These are phyloP conservation scores for Zygosaccharomyces lentus DNA, from an alignment of 805 yeast genomes.

Conservation along the genomic window DNA sequence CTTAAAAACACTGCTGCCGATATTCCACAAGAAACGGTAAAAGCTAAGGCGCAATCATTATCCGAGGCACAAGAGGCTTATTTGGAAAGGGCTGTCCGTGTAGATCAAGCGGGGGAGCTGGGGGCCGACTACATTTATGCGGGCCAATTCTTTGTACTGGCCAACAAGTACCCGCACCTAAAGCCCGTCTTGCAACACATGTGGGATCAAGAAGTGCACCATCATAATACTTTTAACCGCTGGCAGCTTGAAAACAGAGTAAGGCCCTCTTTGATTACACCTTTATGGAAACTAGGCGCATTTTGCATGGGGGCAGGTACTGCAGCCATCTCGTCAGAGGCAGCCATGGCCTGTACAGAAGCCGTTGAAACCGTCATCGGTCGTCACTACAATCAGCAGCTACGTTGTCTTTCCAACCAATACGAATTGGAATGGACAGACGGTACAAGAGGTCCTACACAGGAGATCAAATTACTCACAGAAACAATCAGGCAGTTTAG, in stretches of 20 bases:
- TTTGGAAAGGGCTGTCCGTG: conserved; percentile 72
- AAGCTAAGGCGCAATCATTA: conserved; percentile 27
- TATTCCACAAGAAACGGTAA: neutral
- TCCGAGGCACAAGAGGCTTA: conserved; percentile 60
- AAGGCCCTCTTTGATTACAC: conserved; percentile 87
- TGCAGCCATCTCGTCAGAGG: conserved; percentile 83
- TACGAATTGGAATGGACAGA: conserved; percentile 45
- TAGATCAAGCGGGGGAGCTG: conserved; percentile 96
- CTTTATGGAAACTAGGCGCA: conserved; percentile 92
- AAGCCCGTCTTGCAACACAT: conserved; percentile 82
- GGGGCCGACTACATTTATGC: conserved; percentile 92
- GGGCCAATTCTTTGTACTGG: conserved; percentile 80
- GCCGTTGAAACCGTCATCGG: conserved; percentile 99
- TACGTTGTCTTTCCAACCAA: conserved; percentile 68
- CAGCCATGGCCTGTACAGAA: conserved; percentile 99
- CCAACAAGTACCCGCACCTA: conserved; percentile 64
- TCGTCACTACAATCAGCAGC: conserved; percentile 86
- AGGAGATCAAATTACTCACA: conserved; percentile 56
- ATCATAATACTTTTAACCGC: conserved; percentile 77
- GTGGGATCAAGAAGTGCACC: conserved; percentile 98
- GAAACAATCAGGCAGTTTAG: conserved; percentile 68
- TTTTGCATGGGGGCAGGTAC: conserved; percentile 81
- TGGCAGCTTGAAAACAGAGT: conserved; percentile 75
- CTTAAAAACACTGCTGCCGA: conserved; percentile 9
- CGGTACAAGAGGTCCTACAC: conserved; percentile 28